Base-by-base conservation (phyloP, 2,329 filamentous ascomycete species). In the Ambrosiella beaveri region DNA sequence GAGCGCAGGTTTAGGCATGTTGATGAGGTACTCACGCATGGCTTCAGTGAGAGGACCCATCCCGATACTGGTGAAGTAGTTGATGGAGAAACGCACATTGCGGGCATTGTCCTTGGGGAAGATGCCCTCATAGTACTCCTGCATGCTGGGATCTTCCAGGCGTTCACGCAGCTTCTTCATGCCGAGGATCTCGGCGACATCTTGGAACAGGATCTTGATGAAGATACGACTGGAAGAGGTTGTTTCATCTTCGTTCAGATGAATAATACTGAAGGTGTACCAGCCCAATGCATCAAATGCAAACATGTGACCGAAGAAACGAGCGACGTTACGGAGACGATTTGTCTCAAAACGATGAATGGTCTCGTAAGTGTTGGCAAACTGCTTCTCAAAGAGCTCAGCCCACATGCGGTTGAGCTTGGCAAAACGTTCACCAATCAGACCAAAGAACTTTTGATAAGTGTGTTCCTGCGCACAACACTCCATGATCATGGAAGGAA, bases 341-440 rank as follows among this genome's bases (percentile, higher is more conserved):
- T 96, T 97, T 45, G 91, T 97, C 69, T 97, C 93, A 68, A 94
- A 95, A 13, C 93, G 86, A 70, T 98, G 93, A 62, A 97, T 97
- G 0, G 90, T 97, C 62, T 94, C 88, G 75, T 96, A 98, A 71
- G 97, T 96, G 65, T 90, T 90, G 61, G 79, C 79, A 69, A 98
- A 98, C 19, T 85, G 80, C 63, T 88, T 81, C 69, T 97, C 89
- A 63, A 97, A 97, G 5, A 97, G 77, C 62, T 94, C 88, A 36
- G 82, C 86, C 93, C 93, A 98, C 55, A 96, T 78, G 19, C 93
- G 82, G 70, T 97, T 97, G 66, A 98, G 82, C 71, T 95, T 96
- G 66, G 89, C 88, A 70, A 98, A 95, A 27, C 91, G 81, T 72
- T 98, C 93, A 38, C 87, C 93, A 58, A 97, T 89, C 63, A 95